A percentile compares a stretch with the other conserved stretches of the same genome.
These are phyloP conservation scores for Peronospora tabacina DNA, from an alignment of 352 stramenopile species.

Conservation along the genomic window DNA sequence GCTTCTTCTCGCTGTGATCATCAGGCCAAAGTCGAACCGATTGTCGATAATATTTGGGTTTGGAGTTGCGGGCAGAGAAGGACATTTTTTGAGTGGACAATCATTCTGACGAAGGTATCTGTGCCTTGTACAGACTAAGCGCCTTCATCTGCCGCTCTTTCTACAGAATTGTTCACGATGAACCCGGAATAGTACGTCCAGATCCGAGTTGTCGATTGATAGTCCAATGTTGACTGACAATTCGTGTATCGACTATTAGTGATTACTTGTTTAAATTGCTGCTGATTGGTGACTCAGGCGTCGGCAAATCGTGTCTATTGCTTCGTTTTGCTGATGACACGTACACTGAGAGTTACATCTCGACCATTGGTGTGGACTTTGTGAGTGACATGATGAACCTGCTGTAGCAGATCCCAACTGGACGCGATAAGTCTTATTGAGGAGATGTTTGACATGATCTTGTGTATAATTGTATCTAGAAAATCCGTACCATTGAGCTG, in stretches of 20 bases:
- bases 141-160: constrained; percentile 19
- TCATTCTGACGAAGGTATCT: constrained; percentile 7
- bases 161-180: constrained; percentile 42
- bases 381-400: constrained; percentile 58
- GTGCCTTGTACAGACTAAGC: constrained; percentile 18
- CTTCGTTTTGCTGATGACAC: constrained; percentile 99
- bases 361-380: constrained; percentile 99
- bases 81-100: neutral
- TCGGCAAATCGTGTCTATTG: constrained; percentile 98
- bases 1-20: neutral
- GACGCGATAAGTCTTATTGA: neutral
- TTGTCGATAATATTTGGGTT: constrained; percentile 20
- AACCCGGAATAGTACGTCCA: constrained; percentile 90
- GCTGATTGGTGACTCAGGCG: constrained; percentile 95
- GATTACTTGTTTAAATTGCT: constrained; percentile 99
- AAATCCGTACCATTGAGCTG: constrained; percentile 99
- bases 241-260: constrained; percentile 35
- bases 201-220: neutral
- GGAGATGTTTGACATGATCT: constrained; percentile 13
- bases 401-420: too few relatives aligned
- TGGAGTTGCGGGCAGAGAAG: constrained; percentile 3
- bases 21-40: constrained; percentile 5
- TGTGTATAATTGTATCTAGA: constrained; percentile 43
- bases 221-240: constrained; percentile 10
- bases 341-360: constrained; percentile 99